phyloP scores from a whole-genome alignment of 495 filamentous ascomycete genomes.

The Trichoderma reesei region DNA sequence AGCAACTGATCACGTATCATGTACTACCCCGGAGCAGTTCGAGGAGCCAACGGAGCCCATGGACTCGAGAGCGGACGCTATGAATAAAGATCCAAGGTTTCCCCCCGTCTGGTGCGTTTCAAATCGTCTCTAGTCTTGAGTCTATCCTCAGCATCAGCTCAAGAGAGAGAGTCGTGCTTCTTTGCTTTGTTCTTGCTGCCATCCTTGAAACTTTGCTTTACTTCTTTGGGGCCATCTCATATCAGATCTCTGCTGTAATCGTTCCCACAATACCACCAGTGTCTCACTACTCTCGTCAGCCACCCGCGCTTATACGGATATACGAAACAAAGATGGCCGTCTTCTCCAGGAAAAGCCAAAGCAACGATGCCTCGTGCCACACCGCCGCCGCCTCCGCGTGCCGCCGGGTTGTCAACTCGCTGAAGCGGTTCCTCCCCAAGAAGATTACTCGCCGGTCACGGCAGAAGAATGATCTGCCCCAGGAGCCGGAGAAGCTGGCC shows the following conservation, averaged over 20 bases:
- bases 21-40: too few species aligned
- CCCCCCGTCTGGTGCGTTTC: not conserved
- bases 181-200: not conserved
- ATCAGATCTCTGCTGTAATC: not conserved
- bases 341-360: not conserved
- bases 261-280: not conserved
- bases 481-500: conserved; percentile 2
- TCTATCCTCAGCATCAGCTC: not conserved
- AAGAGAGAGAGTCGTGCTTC: not conserved
- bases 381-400: not conserved
- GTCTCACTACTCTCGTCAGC: not conserved
- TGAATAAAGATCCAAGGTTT: not conserved
- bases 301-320: not conserved
- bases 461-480: not conserved
- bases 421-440: not conserved
- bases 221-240: too few species aligned
- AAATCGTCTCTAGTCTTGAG: not conserved
- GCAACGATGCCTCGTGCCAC: not conserved
- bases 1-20: too few species aligned
- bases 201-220: not conserved
- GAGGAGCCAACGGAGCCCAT: not conserved
- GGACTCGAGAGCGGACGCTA: not conserved
- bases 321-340: not conserved
- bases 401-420: not conserved
- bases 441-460: not conserved